Base-by-base conservation (phyloP, 1,284 basidiomycete genomes). In the Rhodotorula mucilaginosa region DNA sequence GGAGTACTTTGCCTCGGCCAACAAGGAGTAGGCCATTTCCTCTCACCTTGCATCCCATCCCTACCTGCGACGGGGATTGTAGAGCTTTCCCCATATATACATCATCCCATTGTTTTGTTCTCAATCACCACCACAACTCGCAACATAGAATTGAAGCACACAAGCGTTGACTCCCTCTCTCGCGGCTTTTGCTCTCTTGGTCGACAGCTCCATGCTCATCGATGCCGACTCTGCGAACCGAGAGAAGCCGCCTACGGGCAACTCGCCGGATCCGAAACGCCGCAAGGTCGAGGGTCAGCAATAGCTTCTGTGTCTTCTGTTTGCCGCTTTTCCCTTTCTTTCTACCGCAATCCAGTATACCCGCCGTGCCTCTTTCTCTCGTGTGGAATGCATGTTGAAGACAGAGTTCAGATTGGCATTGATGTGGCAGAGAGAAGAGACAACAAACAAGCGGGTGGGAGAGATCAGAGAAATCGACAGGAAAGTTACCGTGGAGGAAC, bases 1-100 rank as follows among this genome's bases (percentile, higher is more conserved):
- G 64, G 64, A 65, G 64, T 65, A 65, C 64, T 65, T 65, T 34
- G 34, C 56, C 8, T 6, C 34, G 15, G 64, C 56, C 56, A 58
- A 65, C 54, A 65, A 65, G 64, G 48, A 49, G 48, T 47, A 29
- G 29, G 44, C 26, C 1, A 3, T 8, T 29, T 26, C 29, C 21
- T 7, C 29, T 12, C 19, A 46, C 29, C 29, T 62, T 34, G 23
- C 23, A 34, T 8, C n/a, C 31, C 49, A 19, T 2, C n/a, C 54
- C 52, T 23, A 29, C 26, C n/a, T 26, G 26, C 26, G 16, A 29
- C 54, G 54, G 54, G 54, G 31, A 56, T 26, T 56, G 54, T 56
- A 56, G 54, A 56, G 15, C 49, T 23, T 46, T 31, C 5, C n/a
- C 62, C 29, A 52, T 47, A 34, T 31, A 49, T 23, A 34, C 57